Conservation (phyloP, 2,329 filamentous ascomycete species). For the Fusarium chlamydosporum region DNA sequence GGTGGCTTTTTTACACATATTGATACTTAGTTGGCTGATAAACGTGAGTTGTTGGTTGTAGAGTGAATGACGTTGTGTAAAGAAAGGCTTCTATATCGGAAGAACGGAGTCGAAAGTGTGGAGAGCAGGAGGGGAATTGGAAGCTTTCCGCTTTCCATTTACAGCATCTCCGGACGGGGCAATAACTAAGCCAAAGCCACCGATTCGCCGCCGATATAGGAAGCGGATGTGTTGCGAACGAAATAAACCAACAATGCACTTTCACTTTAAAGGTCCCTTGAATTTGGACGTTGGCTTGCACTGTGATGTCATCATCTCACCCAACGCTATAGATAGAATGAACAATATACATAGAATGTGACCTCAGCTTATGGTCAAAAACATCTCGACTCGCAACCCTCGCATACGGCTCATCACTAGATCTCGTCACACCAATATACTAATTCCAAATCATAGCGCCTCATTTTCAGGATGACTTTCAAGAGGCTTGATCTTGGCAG, state of each 20-base stretch:
- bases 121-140: constrained; percentile 14
- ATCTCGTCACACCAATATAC: neutral
- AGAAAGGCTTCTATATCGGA: constrained; percentile 8
- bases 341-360: neutral
- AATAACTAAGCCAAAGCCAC: constrained; percentile 31
- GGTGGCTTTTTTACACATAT: constrained; percentile 75
- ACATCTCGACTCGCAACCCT: neutral
- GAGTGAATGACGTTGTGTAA: constrained; percentile 5
- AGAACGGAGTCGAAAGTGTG: constrained; percentile 16
- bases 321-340: constrained; percentile 3
- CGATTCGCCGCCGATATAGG: constrained; percentile 23
- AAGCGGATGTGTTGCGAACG: constrained; percentile 1
- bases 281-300: neutral
- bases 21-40: constrained; percentile 6
- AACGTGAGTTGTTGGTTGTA: neutral
- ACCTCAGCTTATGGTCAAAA: neutral
- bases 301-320: constrained; percentile 21
- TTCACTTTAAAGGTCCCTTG: neutral
- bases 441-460: constrained; percentile 9
- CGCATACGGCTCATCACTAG: neutral
- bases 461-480: constrained; percentile 3
- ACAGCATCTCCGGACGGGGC: constrained; percentile 28
- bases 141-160: constrained; percentile 24
- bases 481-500: constrained; percentile 33
- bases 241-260: constrained; percentile 5